phyloP scores from a whole-genome alignment of 805 yeast genomes.

The Wickerhamomyces mucosus region DNA sequence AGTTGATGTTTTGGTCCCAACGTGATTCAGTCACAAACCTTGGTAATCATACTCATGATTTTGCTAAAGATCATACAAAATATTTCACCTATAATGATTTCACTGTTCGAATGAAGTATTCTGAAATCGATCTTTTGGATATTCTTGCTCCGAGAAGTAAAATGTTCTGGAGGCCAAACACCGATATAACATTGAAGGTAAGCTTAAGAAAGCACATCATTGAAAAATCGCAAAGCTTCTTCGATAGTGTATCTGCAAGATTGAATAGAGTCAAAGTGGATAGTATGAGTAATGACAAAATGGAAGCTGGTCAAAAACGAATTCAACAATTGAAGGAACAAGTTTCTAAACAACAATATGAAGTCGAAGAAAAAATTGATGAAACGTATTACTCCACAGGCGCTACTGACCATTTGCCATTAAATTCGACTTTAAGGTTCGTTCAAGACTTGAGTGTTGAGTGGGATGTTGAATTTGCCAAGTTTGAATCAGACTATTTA shows the following conservation, averaged over 20 bases:
- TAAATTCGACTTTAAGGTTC: conserved; percentile 60
- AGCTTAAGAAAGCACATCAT: conserved; percentile 48
- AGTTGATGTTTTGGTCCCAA: conserved; percentile 70
- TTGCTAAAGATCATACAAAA: conserved; percentile 71
- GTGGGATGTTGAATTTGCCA: conserved; percentile 81
- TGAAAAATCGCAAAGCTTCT: conserved; percentile 48
- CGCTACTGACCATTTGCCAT: conserved; percentile 56
- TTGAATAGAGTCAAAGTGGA: conserved; percentile 69
- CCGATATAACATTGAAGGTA: conserved; percentile 58
- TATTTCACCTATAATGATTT: conserved; percentile 76
- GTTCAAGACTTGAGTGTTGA: conserved; percentile 74
- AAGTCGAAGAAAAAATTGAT: conserved; percentile 36
- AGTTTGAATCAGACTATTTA: conserved; percentile 66
- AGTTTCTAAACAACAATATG: conserved; percentile 40
- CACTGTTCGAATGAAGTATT: conserved; percentile 72
- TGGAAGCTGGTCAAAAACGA: conserved; percentile 55
- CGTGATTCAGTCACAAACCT: conserved; percentile 43
- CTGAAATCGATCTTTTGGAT: conserved; percentile 67
- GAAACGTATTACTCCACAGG: conserved; percentile 43
- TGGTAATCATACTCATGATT: conserved; percentile 71
- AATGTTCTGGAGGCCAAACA: conserved; percentile 62
- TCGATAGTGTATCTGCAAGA: conserved; percentile 61
- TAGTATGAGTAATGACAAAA: conserved; percentile 58
- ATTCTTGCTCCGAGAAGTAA: conserved; percentile 68
- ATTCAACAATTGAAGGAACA: conserved; percentile 48